Percentiles rank a stretch among this genome's conserved stretches.
phyloP scores from a whole-genome alignment of 495 filamentous ascomycete species.

The Penicillium mononematosum region DNA sequence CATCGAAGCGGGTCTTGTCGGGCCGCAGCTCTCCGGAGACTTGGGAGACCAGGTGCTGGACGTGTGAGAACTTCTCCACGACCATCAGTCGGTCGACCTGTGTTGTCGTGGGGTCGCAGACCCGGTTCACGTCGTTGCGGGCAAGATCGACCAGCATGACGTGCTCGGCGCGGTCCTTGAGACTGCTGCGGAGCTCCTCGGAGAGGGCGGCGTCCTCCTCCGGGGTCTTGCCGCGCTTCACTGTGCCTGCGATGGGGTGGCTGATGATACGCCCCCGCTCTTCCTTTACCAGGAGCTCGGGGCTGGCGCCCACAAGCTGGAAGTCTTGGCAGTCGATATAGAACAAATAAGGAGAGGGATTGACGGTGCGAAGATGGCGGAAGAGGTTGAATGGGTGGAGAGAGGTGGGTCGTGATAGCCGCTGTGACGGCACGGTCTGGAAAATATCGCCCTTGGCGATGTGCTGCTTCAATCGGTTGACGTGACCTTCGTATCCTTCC shows the following conservation, averaged over 20 bases:
- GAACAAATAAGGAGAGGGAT: slow-evolving; percentile 96
- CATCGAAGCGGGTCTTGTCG: slow-evolving; percentile 89
- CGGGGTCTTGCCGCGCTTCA: slow-evolving; percentile 75
- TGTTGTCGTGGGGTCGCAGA: slow-evolving; percentile 87
- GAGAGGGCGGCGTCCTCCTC: slow-evolving; percentile 82
- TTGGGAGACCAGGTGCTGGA: slow-evolving; percentile 94
- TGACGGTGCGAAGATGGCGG: slow-evolving; percentile 89
- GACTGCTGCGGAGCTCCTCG: slow-evolving; percentile 68
- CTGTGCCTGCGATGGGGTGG: slow-evolving; percentile 94
- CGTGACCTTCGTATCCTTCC: slow-evolving; percentile 82
- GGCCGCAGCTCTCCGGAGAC: slow-evolving; percentile 82
- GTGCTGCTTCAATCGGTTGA: slow-evolving; percentile 77
- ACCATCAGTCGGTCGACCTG: slow-evolving; percentile 92
- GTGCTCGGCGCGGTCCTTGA: slow-evolving; percentile 96
- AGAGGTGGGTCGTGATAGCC: slow-evolving; percentile 81
- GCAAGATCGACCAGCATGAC: slow-evolving; percentile 99
- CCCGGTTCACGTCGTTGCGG: slow-evolving; percentile 92
- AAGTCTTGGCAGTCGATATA: slow-evolving; percentile 89
- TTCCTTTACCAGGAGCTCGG: slow-evolving; percentile 88
- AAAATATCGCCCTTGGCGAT: slow-evolving; percentile 92
- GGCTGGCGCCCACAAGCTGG: slow-evolving; percentile 91
- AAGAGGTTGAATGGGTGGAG: slow-evolving; percentile 99
- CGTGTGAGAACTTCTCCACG: slow-evolving; percentile 92
- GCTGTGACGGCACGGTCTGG: slow-evolving; percentile 93
- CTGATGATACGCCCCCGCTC: slow-evolving; percentile 89